Base-by-base conservation (phyloP, 345 rosid species). In the Rhodamnia argentea region DNA sequence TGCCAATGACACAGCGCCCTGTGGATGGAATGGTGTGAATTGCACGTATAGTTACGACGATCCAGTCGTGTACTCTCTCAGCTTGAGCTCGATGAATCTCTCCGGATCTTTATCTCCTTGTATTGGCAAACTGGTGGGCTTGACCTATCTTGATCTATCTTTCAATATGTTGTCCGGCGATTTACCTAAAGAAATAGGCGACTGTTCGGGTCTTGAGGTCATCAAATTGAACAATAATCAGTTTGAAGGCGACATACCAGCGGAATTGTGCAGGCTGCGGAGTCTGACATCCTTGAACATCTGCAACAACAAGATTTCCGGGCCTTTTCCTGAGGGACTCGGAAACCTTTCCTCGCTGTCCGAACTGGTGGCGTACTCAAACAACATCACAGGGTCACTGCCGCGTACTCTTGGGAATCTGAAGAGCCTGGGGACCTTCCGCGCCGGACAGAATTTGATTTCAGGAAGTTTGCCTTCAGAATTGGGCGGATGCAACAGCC, bases 391-490 rank as follows among this genome's bases (percentile, higher is more conserved):
- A 7, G 99, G 98, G 16, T 54, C 93, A 42, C 55, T 96, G 87
- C 98, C 99, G 0, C 91, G 51, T 70, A 90, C 98, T 52, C 74
- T 96, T 15, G 95, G 99, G 55, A 94, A 86, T 40, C 93, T 96
- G 76, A 93, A 89, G 82, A 92, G 84, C 7, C 90, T 96, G 86
- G 91, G 12, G 64, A 87, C 91, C 84, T 92, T 96, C 76, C 90
- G 98, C 83, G 95, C 97, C 15, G 98, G 98, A 22, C 95, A 96
- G 94, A 96, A 96, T 87, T 84, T 93, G 92, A 91, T 96, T 75
- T 92, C 99, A 6, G 99, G 98, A 83, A 92, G 93, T 87, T 90
- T 95, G 74, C 99, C 99, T 52, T 53, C 93, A 6, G 95, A 92
- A 91, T 91, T 95, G 27, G 97, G 95, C 52, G 91, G 89, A 59